These are phyloP conservation scores for Candida ovalis DNA, from an alignment of 805 yeast species.

Conservation along the genomic window DNA sequence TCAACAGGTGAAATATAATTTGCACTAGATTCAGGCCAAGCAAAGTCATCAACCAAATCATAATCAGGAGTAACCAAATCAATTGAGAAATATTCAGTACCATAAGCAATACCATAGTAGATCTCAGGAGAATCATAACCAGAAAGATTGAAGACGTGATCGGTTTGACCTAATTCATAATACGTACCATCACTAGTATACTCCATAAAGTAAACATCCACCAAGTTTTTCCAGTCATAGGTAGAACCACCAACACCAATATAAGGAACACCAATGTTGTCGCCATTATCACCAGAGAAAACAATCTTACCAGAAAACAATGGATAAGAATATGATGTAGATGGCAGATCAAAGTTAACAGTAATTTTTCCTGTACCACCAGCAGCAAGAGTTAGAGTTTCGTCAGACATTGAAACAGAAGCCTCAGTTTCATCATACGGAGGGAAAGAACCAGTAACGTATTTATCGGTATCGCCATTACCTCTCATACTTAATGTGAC, in stretches of 20 bases:
- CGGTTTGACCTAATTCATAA: background rate
- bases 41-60: constrained; percentile 9
- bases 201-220: background rate
- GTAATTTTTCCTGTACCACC: constrained; percentile 7
- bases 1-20: constrained; percentile 1
- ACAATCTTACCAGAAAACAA: constrained; percentile 11
- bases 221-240: constrained; percentile 7
- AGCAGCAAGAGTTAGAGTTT: constrained; percentile 3
- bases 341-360: constrained; percentile 7
- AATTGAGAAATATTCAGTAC: constrained; percentile 9
- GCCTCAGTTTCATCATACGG: constrained; percentile 8
- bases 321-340: constrained; percentile 2
- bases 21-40: constrained; percentile 9
- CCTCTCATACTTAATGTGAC: background rate
- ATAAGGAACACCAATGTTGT: constrained; percentile 12
- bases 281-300: constrained; percentile 15
- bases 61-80: constrained; percentile 12
- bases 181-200: background rate
- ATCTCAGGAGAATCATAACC: constrained; percentile 3
- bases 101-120: constrained; percentile 9
- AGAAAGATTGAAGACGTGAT: background rate
- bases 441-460: constrained; percentile 6
- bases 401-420: constrained; percentile 4
- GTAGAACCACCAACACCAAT: constrained; percentile 13
- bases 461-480: background rate